Evolutionary conservation across 768 basidiomycete genomes (phyloP).

Genomic region (Phylloporus sp.): DNA sequence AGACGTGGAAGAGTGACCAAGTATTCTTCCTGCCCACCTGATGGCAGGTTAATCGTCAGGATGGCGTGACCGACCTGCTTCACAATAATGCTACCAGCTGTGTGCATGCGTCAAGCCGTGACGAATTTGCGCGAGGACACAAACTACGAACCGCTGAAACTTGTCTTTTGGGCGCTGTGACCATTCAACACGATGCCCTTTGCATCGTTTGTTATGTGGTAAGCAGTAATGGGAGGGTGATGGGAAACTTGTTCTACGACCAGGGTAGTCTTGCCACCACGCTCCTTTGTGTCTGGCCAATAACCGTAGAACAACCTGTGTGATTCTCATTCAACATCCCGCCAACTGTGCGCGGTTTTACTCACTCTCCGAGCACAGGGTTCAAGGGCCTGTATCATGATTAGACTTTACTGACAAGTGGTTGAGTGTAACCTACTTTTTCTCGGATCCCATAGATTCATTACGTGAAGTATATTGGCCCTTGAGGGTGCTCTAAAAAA

Average conservation of each 20-base stretch:
- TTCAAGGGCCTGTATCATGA: constrained; percentile 72
- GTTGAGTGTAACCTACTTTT: constrained; percentile 61
- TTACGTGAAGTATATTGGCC: constrained; percentile 95
- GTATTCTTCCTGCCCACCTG: constrained; percentile 63
- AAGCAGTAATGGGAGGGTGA: constrained; percentile 86
- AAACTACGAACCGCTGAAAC: constrained; percentile 63
- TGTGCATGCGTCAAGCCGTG: constrained; percentile 1
- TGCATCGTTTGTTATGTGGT: constrained; percentile 76
- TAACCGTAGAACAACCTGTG: constrained; percentile 82
- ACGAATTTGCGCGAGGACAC: not conserved
- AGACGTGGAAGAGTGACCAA: constrained; percentile 90
- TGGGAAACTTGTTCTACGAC: constrained; percentile 97
- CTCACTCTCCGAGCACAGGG: constrained; percentile 89
- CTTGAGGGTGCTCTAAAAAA: constrained; percentile 75
- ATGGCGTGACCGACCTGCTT: constrained; percentile 95
- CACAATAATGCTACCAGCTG: constrained; percentile 74
- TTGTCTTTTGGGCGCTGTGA: constrained; percentile 94
- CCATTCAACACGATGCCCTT: constrained; percentile 79
- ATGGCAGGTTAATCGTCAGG: constrained; percentile 61
- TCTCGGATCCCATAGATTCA: constrained; percentile 94
- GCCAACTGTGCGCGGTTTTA: constrained; percentile 13
- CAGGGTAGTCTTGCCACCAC: constrained; percentile 76
- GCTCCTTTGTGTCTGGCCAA: constrained; percentile 70
- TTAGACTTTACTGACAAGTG: constrained; percentile 6
- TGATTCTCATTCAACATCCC: constrained; percentile 1